Base-by-base conservation (phyloP, 1,139 yeast species). In the Geotrichum aggregatum region DNA sequence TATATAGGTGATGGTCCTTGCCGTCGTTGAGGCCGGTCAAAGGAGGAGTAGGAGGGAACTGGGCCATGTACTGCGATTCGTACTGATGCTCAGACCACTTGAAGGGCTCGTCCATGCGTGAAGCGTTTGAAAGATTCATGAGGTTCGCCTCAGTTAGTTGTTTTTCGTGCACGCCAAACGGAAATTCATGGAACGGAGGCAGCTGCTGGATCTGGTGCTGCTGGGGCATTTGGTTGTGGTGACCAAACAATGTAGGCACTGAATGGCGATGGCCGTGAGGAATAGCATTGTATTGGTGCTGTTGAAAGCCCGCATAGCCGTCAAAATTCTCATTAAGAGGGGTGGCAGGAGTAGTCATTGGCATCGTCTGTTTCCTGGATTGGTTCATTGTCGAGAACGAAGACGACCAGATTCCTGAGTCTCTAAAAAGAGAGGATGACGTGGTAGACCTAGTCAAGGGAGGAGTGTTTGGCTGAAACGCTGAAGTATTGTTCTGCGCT, bases 381-480 rank as follows among this genome's bases (percentile, higher is more conserved):
- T 39, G 35, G 30, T 21, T 24, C 13, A n/a, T 35, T 19, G 42
- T 28, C 8, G 36, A n/a, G 16, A n/a, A 34, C 3, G 36, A 34
- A 10, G 36, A 34, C 36, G 18, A n/a, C 24, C 49, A 28, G 3
- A 34, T 26, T n/a, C 48, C 36, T n/a, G 36, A 34, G 36, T 34
- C 36, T 13, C 26, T n/a, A 7, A 22, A 19, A 14, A 39, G 42
- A 13, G 18, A 18, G 26, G 28, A 24, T 13, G 49, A 28, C 24
- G 59, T 53, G 35, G 56, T 55, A 7, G 58, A 52, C 7, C 57
- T 49, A 7, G 59, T 55, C 45, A 55, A 46, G 19, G 54, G 56
- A 24, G 58, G 59, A 13, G 52, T 39, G 18, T 34, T n/a, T 4
- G 36, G 36, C 19, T 34, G 35, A n/a, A 31, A 13, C n/a, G 16